Percentiles rank a stretch among this genome's conserved stretches.
Conservation (phyloP, 73 alveolate genomes). For the Tetrahymena elliotti region DNA sequence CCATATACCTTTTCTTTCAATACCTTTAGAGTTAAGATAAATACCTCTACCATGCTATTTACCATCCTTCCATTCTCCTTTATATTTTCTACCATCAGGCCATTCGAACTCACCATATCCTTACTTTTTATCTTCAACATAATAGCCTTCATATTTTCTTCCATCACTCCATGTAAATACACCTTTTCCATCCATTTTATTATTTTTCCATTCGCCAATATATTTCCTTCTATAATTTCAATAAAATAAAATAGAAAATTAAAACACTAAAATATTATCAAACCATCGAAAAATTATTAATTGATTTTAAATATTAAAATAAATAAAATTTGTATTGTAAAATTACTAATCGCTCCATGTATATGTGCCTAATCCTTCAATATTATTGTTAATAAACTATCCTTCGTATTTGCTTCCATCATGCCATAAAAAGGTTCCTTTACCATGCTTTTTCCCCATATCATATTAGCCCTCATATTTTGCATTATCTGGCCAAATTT, state of each 20-base stretch:
- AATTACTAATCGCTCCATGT: background rate
- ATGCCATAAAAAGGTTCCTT: conserved; percentile 45
- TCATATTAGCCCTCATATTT: conserved; percentile 46
- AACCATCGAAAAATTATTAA: too few species aligned
- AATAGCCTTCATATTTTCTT: conserved; percentile 47
- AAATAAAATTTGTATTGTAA: background rate
- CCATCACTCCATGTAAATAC: conserved; percentile 49
- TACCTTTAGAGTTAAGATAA: conserved; percentile 25
- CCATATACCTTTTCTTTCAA: conserved; percentile 40
- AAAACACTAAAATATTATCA: too few species aligned
- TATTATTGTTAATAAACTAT: conserved; percentile 33
- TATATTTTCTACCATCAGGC: conserved; percentile 43
- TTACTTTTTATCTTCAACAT: conserved; percentile 57
- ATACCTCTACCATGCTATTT: conserved; percentile 48
- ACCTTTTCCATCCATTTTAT: conserved; percentile 54
- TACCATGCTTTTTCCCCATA: conserved; percentile 49
- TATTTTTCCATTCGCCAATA: background rate
- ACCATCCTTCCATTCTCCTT: conserved; percentile 51
- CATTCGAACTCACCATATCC: conserved; percentile 59
- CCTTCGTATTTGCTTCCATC: conserved; percentile 62
- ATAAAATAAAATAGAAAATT: background rate
- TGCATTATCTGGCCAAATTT: conserved; percentile 64
- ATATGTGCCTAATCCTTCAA: conserved; percentile 17
- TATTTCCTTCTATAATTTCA: background rate
- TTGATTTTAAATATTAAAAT: too few species aligned